Conservation (phyloP, 2,329 filamentous ascomycete species). For the Rhinocladiella mackenziei region DNA sequence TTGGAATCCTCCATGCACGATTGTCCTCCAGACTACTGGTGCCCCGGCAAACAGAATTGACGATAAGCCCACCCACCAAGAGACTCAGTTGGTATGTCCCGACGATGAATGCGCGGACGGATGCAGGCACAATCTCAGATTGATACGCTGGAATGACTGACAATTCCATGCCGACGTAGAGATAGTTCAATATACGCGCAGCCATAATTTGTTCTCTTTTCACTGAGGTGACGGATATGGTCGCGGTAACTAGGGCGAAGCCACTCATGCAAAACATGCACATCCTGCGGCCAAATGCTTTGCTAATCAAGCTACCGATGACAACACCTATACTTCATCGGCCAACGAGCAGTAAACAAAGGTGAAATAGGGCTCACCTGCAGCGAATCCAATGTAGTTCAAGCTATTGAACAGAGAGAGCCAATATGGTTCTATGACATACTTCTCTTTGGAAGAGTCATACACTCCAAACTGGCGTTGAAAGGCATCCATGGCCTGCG, state of each 20-base stretch:
- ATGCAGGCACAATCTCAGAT: constrained; percentile 64
- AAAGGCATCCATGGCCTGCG: constrained; percentile 40
- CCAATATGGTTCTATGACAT: constrained; percentile 34
- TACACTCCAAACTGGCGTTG: constrained; percentile 35
- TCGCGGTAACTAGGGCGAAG: constrained; percentile 36
- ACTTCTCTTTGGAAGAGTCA: constrained; percentile 27
- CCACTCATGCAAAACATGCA: constrained; percentile 40
- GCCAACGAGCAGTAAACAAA: background rate
- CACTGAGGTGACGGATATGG: constrained; percentile 34
- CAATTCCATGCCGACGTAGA: constrained; percentile 80
- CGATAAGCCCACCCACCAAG: constrained; percentile 64
- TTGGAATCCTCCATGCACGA: constrained; percentile 46
- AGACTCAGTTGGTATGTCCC: constrained; percentile 67
- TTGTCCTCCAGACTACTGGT: constrained; percentile 57
- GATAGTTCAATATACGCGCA: constrained; percentile 36
- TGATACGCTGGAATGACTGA: constrained; percentile 91
- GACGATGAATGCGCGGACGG: constrained; percentile 45
- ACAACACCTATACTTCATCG: constrained; percentile 26
- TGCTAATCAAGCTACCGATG: constrained; percentile 32
- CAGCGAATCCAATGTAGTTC: constrained; percentile 37
- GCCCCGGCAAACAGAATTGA: constrained; percentile 55
- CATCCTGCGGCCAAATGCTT: constrained; percentile 35
- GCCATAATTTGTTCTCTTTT: constrained; percentile 34
- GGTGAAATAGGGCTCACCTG: constrained; percentile 26
- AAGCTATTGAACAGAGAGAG: constrained; percentile 39